Evolutionary conservation across 768 basidiomycete species (phyloP), one percentile per base, ranked within the genome.

Genomic region (Trametes cinnabarina): DNA sequence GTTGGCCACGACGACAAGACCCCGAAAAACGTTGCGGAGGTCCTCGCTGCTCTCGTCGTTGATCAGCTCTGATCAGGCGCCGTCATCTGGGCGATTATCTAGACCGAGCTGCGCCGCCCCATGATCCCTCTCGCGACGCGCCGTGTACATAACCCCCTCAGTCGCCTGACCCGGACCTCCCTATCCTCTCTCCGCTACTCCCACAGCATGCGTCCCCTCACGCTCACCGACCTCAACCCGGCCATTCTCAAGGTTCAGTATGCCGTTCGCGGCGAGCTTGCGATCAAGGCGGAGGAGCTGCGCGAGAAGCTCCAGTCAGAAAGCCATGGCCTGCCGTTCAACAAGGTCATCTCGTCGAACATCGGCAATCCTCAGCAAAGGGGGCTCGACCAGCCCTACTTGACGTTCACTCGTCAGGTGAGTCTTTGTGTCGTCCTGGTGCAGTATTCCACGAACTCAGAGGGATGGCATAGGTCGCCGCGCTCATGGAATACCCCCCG

Each of bases 321-420:
- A 0, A 47, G 79, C 55, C 74, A 76, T 22, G 69, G 77, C 56
- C 80, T 98, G 15, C 93, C 94, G 15, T 99, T 98, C 73, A 82
- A 85, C 70, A 83, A 84, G 65, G 80, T 98, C 73, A 96, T 97
- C 71, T 89, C 85, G 26, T 92, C 93, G 60, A 99, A 98, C 76
- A 99, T 99, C 59, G 96, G 96, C 10, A 98, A 99, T 69, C 96
- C 97, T 0, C 96, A 99, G 74, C 95, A 98, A 74, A 88, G 86
- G 65, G 94, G 94, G 0, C 80, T 99, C 51, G 87, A 98, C 73
- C 96, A 99, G 70, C 83, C 87, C 5, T 92, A 95, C 2, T 83
- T 98, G 60, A 97, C 96, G 4, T 98, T 92, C 71, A 82, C 85
- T 58, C 80, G 96, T 54, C 96, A 98, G 88, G 94, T 90, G 63